These are phyloP conservation scores for Chalciporus sphaerocephalus DNA, from an alignment of 768 basidiomycete species.

Conservation along the genomic window DNA sequence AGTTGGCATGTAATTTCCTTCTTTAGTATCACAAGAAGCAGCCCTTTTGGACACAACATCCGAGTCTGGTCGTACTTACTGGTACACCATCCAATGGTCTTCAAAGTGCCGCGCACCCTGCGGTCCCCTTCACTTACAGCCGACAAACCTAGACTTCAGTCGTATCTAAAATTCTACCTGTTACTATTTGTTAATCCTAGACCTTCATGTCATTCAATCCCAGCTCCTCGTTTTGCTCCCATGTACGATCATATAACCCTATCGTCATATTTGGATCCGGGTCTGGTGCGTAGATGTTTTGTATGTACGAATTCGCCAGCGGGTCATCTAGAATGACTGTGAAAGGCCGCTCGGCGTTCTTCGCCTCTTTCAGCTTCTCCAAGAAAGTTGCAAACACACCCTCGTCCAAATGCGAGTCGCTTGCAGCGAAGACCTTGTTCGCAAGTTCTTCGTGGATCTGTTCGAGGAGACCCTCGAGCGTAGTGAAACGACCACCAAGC, in stretches of 20 bases:
- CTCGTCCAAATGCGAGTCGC: slow-evolving; percentile 50
- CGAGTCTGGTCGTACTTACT: too few relatives aligned
- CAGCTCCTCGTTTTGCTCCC: slow-evolving; percentile 91
- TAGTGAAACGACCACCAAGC: slow-evolving; percentile 95
- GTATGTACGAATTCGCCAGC: slow-evolving; percentile 90
- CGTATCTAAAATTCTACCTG: neutral
- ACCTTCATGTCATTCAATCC: slow-evolving; percentile 90
- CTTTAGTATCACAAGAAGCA: too few relatives aligned
- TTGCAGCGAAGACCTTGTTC: slow-evolving; percentile 75
- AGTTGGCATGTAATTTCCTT: too few relatives aligned
- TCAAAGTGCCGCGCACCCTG: too few relatives aligned
- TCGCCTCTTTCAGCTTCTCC: slow-evolving; percentile 64
- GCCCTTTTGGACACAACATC: too few relatives aligned
- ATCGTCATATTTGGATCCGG: slow-evolving; percentile 90
- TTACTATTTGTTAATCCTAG: too few relatives aligned
- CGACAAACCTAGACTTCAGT: neutral
- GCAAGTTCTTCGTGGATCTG: slow-evolving; percentile 95
- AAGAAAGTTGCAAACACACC: slow-evolving; percentile 74
- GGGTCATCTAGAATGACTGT: slow-evolving; percentile 95
- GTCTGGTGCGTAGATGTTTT: slow-evolving; percentile 96
- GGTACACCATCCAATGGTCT: too few relatives aligned
- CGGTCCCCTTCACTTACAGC: too few relatives aligned
- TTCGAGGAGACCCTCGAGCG: slow-evolving; percentile 89
- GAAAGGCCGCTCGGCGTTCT: slow-evolving; percentile 73
- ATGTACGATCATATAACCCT: slow-evolving; percentile 78